phyloP scores from a whole-genome alignment of 2,329 filamentous ascomycete genomes.

The Epichloe sibirici region DNA sequence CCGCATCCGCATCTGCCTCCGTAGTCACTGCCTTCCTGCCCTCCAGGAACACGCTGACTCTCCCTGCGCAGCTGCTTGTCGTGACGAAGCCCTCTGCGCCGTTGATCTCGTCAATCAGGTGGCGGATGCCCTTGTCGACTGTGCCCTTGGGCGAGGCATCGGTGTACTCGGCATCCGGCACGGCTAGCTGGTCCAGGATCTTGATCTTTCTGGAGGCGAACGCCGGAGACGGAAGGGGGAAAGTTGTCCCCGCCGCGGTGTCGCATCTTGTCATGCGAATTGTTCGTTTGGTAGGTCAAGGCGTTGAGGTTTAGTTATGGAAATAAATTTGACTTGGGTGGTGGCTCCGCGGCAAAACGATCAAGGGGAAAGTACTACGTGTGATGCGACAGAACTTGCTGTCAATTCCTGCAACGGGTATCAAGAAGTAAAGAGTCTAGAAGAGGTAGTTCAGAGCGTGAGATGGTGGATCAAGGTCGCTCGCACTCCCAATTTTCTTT shows the following conservation, averaged over 20 bases:
- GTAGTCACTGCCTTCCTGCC: slow-evolving; percentile 39
- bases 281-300: neutral
- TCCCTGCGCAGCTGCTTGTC: slow-evolving; percentile 84
- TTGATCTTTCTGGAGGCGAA: slow-evolving; percentile 55
- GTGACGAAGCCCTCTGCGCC: slow-evolving; percentile 63
- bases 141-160: slow-evolving; percentile 84
- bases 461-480: neutral
- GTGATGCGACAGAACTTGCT: too few relatives aligned
- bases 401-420: too few relatives aligned
- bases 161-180: slow-evolving; percentile 58
- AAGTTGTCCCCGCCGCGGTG: slow-evolving; percentile 2
- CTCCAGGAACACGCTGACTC: slow-evolving; percentile 80
- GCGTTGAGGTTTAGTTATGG: neutral
- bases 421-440: neutral
- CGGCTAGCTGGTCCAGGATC: slow-evolving; percentile 58
- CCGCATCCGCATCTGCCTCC: slow-evolving; percentile 1
- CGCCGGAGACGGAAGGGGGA: slow-evolving; percentile 20
- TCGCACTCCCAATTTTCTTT: too few relatives aligned
- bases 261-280: slow-evolving; percentile 13
- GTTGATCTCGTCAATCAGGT: slow-evolving; percentile 73
- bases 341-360: too few relatives aligned
- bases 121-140: slow-evolving; percentile 66
- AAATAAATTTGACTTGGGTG: too few relatives aligned
- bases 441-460: neutral
- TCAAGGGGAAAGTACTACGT: too few relatives aligned